Evolutionary conservation across 2,329 filamentous ascomycete genomes (phyloP).

Genomic region (Diaporthe citrichinensis): DNA sequence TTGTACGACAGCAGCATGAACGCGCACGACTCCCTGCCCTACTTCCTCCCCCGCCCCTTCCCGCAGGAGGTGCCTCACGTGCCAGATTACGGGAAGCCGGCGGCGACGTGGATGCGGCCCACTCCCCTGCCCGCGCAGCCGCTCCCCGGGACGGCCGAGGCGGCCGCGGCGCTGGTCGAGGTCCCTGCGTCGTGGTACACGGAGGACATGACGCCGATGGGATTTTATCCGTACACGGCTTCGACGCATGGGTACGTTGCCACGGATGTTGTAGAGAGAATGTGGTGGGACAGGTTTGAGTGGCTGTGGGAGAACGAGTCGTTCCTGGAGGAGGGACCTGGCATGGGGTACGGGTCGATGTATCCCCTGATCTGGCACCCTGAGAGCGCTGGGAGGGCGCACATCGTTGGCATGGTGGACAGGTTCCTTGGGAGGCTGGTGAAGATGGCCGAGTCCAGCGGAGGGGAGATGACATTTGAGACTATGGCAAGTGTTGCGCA

Average conservation of each 20-base stretch:
- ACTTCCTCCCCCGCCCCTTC: slow-evolving; percentile 52
- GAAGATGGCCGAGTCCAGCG: background rate
- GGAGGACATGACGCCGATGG: slow-evolving; percentile 64
- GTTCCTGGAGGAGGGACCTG: slow-evolving; percentile 49
- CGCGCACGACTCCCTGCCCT: slow-evolving; percentile 61
- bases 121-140: slow-evolving; percentile 47
- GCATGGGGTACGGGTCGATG: background rate
- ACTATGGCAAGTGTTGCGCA: slow-evolving; percentile 9
- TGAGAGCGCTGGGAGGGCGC: slow-evolving; percentile 72
- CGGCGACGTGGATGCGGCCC: slow-evolving; percentile 62
- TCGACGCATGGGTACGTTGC: slow-evolving; percentile 73
- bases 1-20: slow-evolving; percentile 61
- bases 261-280: slow-evolving; percentile 68
- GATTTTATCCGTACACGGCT: slow-evolving; percentile 59
- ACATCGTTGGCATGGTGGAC: slow-evolving; percentile 66
- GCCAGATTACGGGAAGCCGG: slow-evolving; percentile 53
- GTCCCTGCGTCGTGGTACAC: slow-evolving; percentile 64
- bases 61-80: slow-evolving; percentile 53
- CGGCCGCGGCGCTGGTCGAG: slow-evolving; percentile 54
- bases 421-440: slow-evolving; percentile 65
- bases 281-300: slow-evolving; percentile 73
- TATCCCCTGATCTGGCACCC: slow-evolving; percentile 70
- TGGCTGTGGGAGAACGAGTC: slow-evolving; percentile 63
- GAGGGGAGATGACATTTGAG: slow-evolving; percentile 9
- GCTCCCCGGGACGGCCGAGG: slow-evolving; percentile 41